Base-by-base conservation (phyloP, 257 asterid species). In the Coffea canephora region DNA sequence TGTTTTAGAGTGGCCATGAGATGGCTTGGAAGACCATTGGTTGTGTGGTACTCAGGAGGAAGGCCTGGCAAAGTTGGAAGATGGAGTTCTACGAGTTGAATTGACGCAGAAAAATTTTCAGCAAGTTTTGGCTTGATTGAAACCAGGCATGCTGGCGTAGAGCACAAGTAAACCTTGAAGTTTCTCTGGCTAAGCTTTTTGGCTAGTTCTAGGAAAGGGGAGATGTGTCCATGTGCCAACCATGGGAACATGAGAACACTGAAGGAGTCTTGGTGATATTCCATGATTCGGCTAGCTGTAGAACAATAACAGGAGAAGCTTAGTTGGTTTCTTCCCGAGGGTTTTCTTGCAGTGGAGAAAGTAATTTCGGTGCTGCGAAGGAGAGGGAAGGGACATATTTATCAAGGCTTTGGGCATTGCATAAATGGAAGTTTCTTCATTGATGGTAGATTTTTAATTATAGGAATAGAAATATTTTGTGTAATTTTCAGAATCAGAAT, bases 191-290 rank as follows among this genome's bases (percentile, higher is more conserved):
- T 34, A 27, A 78, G 81, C 27, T 78, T 78, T 59, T 69, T 78
- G 69, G 81, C 81, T 52, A 78, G 55, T 57, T 78, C 81, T 9
- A 78, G 64, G 81, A 69, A 78, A 8, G 81, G 81, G 1, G 81
- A 78, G 34, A 78, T 49, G 25, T 78, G 81, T 6, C 81, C 81
- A 14, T 69, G 59, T 18, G 66, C 75, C 12, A 78, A 31, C 81
- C 76, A 78, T 78, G 81, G 81, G 9, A 78, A 36, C 80, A 77
- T 77, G n/a, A 77, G 73, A 3, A 77, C 27, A 21, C 31, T 65
- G 80, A 70, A 61, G n/a, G 59, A 39, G 43, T 39, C 5, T 52
- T 36, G 72, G 3, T 46, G 57, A 6, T 64, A 62, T 43, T 77
- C 73, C 80, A 77, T 77, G 65, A 36, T 41, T 65, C 43, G 43